Evolutionary conservation across 805 yeast genomes (phyloP), one percentile per base, ranked within the genome.

Genomic region (Zygotorulaspora chibaensis): DNA sequence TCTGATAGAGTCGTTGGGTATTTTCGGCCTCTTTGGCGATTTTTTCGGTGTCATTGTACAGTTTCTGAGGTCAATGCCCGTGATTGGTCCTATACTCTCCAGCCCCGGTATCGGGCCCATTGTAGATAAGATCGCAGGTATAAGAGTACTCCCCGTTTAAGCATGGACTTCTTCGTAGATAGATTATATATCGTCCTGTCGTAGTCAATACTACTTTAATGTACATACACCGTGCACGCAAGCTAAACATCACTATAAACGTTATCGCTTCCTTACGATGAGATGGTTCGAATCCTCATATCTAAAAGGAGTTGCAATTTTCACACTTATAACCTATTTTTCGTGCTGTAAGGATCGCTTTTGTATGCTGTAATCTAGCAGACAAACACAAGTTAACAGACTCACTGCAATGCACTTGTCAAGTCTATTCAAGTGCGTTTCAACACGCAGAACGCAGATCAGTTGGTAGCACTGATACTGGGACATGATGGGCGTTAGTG

Each of bases 31-130:
- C 30, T 91, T 93, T 68, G 99, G 89, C 30, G 98, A 93, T 67
- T 90, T 93, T 66, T 86, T 91, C 59, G 88, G 95, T 20, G 87
- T 95, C 10, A 81, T 93, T 38, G 78, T 91, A 10, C 84, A 87
- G 54, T 91, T 93, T 61, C 73, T 91, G 58, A 76, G 97, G 64
- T 84, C 95, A 5, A 66, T 91, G 56, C 99, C 99, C 2, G 63
- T 85, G 48, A 81, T 93, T 50, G 98, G 98, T 0, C 90, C 95
- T 20, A 47, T 89, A 5, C 74, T 93, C 43, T 81, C 89, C 29
- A 80, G 84, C 61, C 97, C 98, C 1, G 66, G 69, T 7, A 67
- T 93, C 26, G 96, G 96, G 3, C 98, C 98, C 13, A 72, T 68
- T 20, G 63, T 80, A 35, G 88, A 80, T 61, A 70, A 73, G 53